phyloP scores from a whole-genome alignment of 2,329 filamentous ascomycete genomes.

The Cryphonectria nitschkei region DNA sequence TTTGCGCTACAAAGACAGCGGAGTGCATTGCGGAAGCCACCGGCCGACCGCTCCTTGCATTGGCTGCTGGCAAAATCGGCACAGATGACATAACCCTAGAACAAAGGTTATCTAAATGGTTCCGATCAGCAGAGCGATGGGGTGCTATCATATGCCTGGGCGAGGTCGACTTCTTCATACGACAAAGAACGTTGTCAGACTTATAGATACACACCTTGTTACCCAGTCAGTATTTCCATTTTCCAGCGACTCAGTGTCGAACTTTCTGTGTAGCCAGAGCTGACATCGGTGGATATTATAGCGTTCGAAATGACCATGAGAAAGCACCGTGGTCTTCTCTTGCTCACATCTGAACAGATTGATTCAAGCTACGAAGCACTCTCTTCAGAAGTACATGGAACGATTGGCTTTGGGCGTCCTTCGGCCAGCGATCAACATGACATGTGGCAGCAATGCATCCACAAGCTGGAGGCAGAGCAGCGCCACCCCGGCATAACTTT shows the following conservation, averaged over 20 bases:
- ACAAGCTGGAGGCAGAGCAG: slow-evolving; percentile 36
- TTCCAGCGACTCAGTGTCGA: neutral
- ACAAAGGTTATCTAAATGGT: slow-evolving; percentile 7
- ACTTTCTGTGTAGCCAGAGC: too few relatives aligned
- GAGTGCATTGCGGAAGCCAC: slow-evolving; percentile 42
- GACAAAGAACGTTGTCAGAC: slow-evolving; percentile 35
- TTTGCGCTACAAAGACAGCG: slow-evolving; percentile 25
- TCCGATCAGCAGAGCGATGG: slow-evolving; percentile 31
- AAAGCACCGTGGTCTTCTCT: slow-evolving; percentile 39
- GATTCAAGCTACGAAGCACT: slow-evolving; percentile 40
- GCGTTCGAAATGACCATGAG: slow-evolving; percentile 39
- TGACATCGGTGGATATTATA: slow-evolving; percentile 1
- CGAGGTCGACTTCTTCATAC: slow-evolving; percentile 41
- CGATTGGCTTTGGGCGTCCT: slow-evolving; percentile 37
- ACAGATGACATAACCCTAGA: slow-evolving; percentile 17
- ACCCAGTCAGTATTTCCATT: slow-evolving; percentile 30
- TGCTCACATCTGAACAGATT: slow-evolving; percentile 38
- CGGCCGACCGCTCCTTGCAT: slow-evolving; percentile 37
- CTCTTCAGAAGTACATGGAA: slow-evolving; percentile 36
- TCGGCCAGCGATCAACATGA: slow-evolving; percentile 33
- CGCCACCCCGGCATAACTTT: slow-evolving; percentile 32
- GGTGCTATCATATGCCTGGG: slow-evolving; percentile 37
- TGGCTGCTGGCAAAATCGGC: slow-evolving; percentile 37
- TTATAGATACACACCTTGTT: slow-evolving; percentile 39
- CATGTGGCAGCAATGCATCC: slow-evolving; percentile 38